phyloP scores from a whole-genome alignment of 305 asterid genomes.

The Fraxinus albicans region DNA sequence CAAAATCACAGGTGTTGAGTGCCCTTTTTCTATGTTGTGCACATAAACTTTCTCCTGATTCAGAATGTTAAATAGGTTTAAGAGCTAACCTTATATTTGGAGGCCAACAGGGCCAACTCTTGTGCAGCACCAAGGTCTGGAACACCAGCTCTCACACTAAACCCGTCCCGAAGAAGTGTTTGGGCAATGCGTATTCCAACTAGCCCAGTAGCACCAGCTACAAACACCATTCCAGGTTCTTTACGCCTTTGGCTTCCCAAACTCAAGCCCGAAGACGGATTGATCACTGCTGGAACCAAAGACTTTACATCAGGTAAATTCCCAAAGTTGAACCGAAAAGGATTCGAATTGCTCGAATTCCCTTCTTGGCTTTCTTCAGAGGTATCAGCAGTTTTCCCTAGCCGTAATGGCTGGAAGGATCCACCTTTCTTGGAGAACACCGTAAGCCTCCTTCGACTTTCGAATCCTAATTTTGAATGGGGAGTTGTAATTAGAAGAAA shows the following conservation, averaged over 20 bases:
- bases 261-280: conserved; percentile 53
- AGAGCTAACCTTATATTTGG: conserved; percentile 58
- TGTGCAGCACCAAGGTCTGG: conserved; percentile 84
- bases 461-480: conserved; percentile 37
- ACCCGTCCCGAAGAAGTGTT: conserved; percentile 72
- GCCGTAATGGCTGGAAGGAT: conserved; percentile 27
- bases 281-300: conserved; percentile 53
- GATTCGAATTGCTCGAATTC: conserved; percentile 36
- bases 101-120: conserved; percentile 81
- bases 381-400: conserved; percentile 29
- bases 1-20: neutral
- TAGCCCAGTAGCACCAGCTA: conserved; percentile 90
- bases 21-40: neutral
- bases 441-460: conserved; percentile 36
- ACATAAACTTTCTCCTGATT: neutral
- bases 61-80: neutral
- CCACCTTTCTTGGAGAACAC: conserved; percentile 51
- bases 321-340: conserved; percentile 67
- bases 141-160: conserved; percentile 95
- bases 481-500: conserved; percentile 57
- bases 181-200: conserved; percentile 88
- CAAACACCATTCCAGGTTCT: conserved; percentile 82
- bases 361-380: conserved; percentile 23
- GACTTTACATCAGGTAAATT: conserved; percentile 61
- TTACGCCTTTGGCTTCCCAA: conserved; percentile 57